phyloP scores from a whole-genome alignment of 2,329 filamentous ascomycete genomes.

The Aspergillus sp. region DNA sequence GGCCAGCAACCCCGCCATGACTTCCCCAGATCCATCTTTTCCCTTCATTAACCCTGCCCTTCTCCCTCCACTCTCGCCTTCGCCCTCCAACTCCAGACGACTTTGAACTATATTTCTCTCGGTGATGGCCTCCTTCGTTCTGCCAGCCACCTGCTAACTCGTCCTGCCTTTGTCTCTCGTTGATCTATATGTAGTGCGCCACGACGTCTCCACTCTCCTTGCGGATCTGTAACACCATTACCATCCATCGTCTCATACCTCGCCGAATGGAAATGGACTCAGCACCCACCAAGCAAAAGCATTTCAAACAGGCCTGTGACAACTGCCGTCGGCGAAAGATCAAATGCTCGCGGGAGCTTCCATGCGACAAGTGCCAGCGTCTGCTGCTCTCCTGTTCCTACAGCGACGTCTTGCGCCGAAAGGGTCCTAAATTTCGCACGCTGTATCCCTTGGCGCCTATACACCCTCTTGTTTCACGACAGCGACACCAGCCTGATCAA shows the following conservation, averaged over 20 bases:
- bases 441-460: constrained; percentile 37
- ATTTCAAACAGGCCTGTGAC: constrained; percentile 38
- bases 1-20: not conserved
- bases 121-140: not conserved
- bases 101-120: not conserved
- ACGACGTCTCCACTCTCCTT: too few relatives aligned
- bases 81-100: not conserved
- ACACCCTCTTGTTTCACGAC: constrained; percentile 27
- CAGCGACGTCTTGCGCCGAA: constrained; percentile 36
- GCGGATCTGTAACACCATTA: too few relatives aligned
- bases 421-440: constrained; percentile 39
- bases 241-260: too few relatives aligned
- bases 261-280: constrained; percentile 20
- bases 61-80: not conserved
- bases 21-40: constrained; percentile 1
- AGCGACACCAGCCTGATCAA: constrained; percentile 13
- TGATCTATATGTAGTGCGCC: not conserved
- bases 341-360: constrained; percentile 40
- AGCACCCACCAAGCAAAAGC: constrained; percentile 18
- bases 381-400: constrained; percentile 40
- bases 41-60: not conserved
- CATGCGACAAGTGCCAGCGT: constrained; percentile 41
- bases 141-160: not conserved
- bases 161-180: not conserved
- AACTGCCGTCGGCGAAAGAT: constrained; percentile 44